Base-by-base conservation (phyloP, 192 early-diverging fungal species). In the Chytriomyces hyalinus region DNA sequence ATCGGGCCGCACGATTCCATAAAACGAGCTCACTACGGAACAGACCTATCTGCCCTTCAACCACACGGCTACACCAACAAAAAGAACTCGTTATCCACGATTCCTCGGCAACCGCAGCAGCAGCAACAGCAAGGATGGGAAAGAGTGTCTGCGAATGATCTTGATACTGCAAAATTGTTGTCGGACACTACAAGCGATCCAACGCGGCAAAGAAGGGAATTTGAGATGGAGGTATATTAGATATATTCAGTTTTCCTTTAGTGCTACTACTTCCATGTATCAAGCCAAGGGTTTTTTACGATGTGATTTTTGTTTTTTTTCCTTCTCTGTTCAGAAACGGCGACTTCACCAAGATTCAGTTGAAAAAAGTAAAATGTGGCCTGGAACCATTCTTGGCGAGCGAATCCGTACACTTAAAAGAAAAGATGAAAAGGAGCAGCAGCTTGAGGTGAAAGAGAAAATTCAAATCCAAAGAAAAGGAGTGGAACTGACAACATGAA, bases 291-390 rank as follows among this genome's bases (percentile, higher is more conserved):
- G 1, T 17, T 60, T 17, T n/a, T 17, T 17, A 60, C 22, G 2
- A 17, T 17, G 57, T 1, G 57, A 60, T 5, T n/a, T n/a, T 60
- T 60, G 1, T 60, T 60, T 1, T 5, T 60, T 60, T 22, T 2
- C 36, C 22, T 60, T 17, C 22, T 60, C 22, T 24, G 11, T 45
- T 6, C n/a, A 73, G 71, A 73, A 73, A 49, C 51, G 10, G 26
- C 36, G 44, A 17, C 61, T 73, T 6, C 71, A 73, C 46, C 4
- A 17, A 10, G 60, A 73, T 28, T 73, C 71, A 0, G 47, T 61
- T 8, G 61, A 73, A 62, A 73, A 73, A 60, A 63, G 71, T 47
- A 63, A 63, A n/a, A 8, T 47, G 0, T 73, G 71, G 71, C 71
- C 57, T 17, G 53, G 53, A 17, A 73, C 71, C 6, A 61, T 73